phyloP scores from a whole-genome alignment of 2,329 filamentous ascomycete species.

The Neophaeococcomyces aloes region DNA sequence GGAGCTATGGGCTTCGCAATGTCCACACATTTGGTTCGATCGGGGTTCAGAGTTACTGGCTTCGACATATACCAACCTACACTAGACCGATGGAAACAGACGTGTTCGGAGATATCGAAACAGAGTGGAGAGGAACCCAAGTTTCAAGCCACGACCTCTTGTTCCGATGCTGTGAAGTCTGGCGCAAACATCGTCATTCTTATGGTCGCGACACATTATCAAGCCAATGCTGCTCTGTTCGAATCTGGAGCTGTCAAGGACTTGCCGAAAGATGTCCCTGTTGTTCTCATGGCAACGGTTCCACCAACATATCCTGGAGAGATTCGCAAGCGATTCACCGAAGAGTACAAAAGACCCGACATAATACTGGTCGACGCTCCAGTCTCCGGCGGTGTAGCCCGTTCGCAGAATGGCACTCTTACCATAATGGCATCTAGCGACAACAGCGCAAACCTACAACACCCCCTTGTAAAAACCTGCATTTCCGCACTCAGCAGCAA shows the following conservation, averaged over 20 bases:
- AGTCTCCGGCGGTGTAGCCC: constrained; percentile 58
- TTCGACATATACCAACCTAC: constrained; percentile 61
- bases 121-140: constrained; percentile 43
- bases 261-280: constrained; percentile 48
- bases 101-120: constrained; percentile 44
- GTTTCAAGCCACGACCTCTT: constrained; percentile 49
- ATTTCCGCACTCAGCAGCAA: constrained; percentile 51
- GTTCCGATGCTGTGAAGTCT: constrained; percentile 46
- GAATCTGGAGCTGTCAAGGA: constrained; percentile 38
- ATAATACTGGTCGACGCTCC: constrained; percentile 60
- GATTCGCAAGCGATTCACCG: constrained; percentile 46
- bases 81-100: constrained; percentile 53
- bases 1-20: constrained; percentile 77
- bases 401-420: constrained; percentile 60
- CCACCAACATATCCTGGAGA: constrained; percentile 54
- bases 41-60: constrained; percentile 57
- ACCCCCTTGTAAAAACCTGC: constrained; percentile 43
- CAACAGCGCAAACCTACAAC: constrained; percentile 44
- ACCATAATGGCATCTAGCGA: constrained; percentile 62
- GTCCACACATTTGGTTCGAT: constrained; percentile 61
- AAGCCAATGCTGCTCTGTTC: constrained; percentile 57
- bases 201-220: constrained; percentile 65
- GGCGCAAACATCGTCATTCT: constrained; percentile 29
- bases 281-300: constrained; percentile 62
- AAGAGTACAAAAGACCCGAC: constrained; percentile 47